Conservation (phyloP, 352 stramenopile species). For the Pythium coloratum region DNA sequence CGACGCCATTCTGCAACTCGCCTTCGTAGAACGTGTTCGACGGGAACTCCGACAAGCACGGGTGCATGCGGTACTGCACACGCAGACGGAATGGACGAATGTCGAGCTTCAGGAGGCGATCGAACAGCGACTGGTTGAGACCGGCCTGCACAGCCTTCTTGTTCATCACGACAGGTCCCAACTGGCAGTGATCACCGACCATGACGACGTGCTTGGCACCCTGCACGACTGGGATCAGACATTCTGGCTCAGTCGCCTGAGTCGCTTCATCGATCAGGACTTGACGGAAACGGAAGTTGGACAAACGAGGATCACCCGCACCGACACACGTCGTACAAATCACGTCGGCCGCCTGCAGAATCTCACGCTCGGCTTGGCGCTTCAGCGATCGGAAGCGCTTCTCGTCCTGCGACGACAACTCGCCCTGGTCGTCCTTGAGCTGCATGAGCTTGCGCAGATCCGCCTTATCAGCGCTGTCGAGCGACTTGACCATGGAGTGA, state of each 20-base stretch:
- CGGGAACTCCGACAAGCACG: constrained; percentile 98
- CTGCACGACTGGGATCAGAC: constrained; percentile 98
- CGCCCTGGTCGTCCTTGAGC: constrained; percentile 96
- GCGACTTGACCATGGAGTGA: constrained; percentile 95
- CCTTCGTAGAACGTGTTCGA: constrained; percentile 99
- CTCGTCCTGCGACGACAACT: constrained; percentile 94
- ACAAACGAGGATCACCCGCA: constrained; percentile 96
- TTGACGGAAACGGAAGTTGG: constrained; percentile 98
- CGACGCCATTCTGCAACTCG: constrained; percentile 98
- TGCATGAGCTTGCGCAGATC: constrained; percentile 92
- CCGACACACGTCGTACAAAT: constrained; percentile 99
- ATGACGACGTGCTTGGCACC: constrained; percentile 99
- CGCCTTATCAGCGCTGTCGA: constrained; percentile 88
- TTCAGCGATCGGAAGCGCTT: constrained; percentile 95
- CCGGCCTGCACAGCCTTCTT: constrained; percentile 97
- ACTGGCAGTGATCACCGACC: constrained; percentile 98
- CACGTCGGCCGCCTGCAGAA: constrained; percentile 98
- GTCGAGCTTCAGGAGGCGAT: constrained; percentile 95
- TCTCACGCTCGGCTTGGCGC: constrained; percentile 92
- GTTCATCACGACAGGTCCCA: constrained; percentile 98
- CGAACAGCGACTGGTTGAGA: constrained; percentile 97
- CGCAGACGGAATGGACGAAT: constrained; percentile 96
- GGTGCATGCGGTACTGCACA: constrained; percentile 99
- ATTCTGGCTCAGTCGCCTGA: constrained; percentile 99
- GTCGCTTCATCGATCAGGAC: constrained; percentile 99